Base-by-base conservation (phyloP, 2,329 filamentous ascomycete genomes). In the Nigrospora osmanthi region DNA sequence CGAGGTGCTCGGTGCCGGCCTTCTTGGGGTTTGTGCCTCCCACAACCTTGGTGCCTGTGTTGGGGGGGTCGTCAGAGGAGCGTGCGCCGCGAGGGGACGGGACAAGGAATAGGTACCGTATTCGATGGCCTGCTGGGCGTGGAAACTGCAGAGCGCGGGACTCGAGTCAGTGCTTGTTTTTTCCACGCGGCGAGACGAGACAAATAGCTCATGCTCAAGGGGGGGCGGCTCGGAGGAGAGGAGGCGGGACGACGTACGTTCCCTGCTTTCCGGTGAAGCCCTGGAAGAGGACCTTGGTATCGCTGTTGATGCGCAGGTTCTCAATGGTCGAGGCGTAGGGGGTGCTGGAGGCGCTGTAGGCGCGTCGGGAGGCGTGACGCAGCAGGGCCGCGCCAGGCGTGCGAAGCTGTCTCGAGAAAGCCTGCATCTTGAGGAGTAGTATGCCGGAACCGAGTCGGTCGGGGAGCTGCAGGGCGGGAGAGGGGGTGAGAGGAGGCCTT, bases 11-110 rank as follows among this genome's bases (percentile, higher is more conserved):
- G 60, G 80, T 72, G 63, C 93, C 93, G 55, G 93, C 93, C 78
- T 98, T 98, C 80, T 95, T 97, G 65, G 93, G 93, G 76, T 97
- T 97, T 63, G 91, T 97, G 65, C 93, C 93, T 68, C 93, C 93
- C 56, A 98, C 89, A 56, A 98, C 89, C 67, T 95, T 91, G 60
- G 93, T 98, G 67, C 91, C 89, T 94, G 53, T 43, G 48, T 43
- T 38, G 54, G 39, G 50, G 43, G 46, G 34, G 35, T 45, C 40
- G 47, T 46, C 57, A 67, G 57, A 66, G 64, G 59, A 51, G 38
- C 35, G 13, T 44, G 42, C 43, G 37, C 43, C 17, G 40, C 33
- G 42, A 16, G 14, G 19, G 23, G 45, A 11, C 40, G 42, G 42
- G 44, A 32, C 51, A 44, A 16, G 47, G 48, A 45, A 43, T 41